Conservation (phyloP, 805 yeast genomes). For the Cyberlindnera americana region DNA sequence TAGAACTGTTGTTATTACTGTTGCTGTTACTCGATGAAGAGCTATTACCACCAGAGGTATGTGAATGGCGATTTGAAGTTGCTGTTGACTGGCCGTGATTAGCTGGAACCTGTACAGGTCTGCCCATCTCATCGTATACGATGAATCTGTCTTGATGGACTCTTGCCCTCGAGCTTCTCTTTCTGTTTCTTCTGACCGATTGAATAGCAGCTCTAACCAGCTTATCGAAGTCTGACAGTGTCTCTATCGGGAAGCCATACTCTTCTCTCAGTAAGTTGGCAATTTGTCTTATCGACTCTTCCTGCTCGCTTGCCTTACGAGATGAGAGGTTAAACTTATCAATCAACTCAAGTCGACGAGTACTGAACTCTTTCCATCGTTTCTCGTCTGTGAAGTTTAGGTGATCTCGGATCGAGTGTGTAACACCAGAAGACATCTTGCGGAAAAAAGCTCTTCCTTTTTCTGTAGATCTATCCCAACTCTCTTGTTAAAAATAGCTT, state of each 20-base stretch:
- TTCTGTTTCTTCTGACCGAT: constrained; percentile 84
- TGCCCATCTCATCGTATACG: constrained; percentile 18
- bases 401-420: constrained; percentile 41
- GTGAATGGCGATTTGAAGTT: constrained; percentile 2
- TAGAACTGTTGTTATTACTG: constrained; percentile 10
- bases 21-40: constrained; percentile 5
- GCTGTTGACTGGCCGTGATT: constrained; percentile 5
- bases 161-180: constrained; percentile 43
- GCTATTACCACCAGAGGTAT: constrained; percentile 1
- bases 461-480: no score
- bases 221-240: constrained; percentile 75
- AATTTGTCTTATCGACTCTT: constrained; percentile 70
- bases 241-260: constrained; percentile 60
- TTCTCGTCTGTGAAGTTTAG: constrained; percentile 77
- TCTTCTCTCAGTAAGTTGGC: constrained; percentile 76
- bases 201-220: constrained; percentile 92
- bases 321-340: constrained; percentile 59
- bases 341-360: constrained; percentile 82
- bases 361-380: constrained; percentile 88
- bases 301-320: constrained; percentile 92
- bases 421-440: constrained; percentile 29
- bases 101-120: constrained; percentile 2
- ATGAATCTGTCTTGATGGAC: constrained; percentile 22
- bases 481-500: no score
- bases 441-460: not conserved